phyloP scores from a whole-genome alignment of 202 grass and related monocot genomes.

The Hordeum pubiflorum region DNA sequence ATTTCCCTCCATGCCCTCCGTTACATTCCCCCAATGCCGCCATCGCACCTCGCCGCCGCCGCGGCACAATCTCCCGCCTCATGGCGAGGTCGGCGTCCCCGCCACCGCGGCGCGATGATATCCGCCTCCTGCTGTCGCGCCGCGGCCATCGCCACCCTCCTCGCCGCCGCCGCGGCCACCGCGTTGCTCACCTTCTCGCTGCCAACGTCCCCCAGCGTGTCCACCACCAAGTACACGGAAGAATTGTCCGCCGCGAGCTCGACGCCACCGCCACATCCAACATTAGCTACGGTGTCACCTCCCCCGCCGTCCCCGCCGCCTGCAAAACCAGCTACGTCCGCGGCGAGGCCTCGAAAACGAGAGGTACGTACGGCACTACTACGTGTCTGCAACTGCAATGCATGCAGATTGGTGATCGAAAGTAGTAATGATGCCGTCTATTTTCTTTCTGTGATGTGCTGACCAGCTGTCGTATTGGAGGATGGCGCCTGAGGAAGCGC shows the following conservation, averaged over 20 bases:
- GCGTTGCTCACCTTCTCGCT: slow-evolving; percentile 15
- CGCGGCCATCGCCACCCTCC: slow-evolving; percentile 8
- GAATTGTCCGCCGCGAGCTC: neutral
- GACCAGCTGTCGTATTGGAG: slow-evolving; percentile 66
- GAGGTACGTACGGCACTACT: neutral
- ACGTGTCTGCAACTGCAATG: too few species aligned
- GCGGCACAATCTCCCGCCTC: neutral
- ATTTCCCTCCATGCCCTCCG: slow-evolving; percentile 1
- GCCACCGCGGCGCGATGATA: slow-evolving; percentile 18
- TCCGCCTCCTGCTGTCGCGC: slow-evolving; percentile 4
- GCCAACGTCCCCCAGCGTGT: neutral
- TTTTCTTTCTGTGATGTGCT: neutral
- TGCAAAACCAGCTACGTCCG: neutral
- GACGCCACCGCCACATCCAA: neutral
- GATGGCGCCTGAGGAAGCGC: slow-evolving; percentile 70
- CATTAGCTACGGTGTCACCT: neutral
- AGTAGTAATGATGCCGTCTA: neutral
- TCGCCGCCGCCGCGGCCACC: slow-evolving; percentile 2
- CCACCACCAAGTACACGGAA: neutral
- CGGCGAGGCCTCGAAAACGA: slow-evolving; percentile 4
- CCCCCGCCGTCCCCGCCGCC: neutral
- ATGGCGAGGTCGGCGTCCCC: slow-evolving; percentile 17
- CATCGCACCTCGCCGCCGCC: slow-evolving; percentile 15
- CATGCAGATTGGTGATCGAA: neutral
- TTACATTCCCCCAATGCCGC: neutral